These are phyloP conservation scores for Macrocybe sp. DNA, from an alignment of 1,284 basidiomycete species.

Conservation along the genomic window DNA sequence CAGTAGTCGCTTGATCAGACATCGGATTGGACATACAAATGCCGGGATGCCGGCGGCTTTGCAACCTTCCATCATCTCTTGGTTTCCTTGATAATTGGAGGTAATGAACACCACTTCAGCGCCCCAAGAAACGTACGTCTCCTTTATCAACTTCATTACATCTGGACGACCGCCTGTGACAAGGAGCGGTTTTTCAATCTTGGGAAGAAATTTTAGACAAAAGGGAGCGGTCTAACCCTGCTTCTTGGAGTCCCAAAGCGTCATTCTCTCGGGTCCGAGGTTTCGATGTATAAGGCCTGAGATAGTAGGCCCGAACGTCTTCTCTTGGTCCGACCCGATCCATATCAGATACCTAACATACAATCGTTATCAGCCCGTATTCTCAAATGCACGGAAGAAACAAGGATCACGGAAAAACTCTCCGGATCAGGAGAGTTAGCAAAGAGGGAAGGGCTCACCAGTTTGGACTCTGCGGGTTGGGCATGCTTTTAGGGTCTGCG, in stretches of 20 bases:
- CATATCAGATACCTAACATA: conserved; percentile 55
- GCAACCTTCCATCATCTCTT: conserved; percentile 66
- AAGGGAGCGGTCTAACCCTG: conserved; percentile 34
- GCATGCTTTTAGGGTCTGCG: conserved; percentile 2
- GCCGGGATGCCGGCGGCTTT: conserved; percentile 58
- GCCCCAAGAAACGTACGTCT: conserved; percentile 35
- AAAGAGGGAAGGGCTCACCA: conserved; percentile 37
- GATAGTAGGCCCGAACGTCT: conserved; percentile 78
- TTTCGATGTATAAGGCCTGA: conserved; percentile 58
- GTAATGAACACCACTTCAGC: conserved; percentile 66
- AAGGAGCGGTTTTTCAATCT: conserved; percentile 3
- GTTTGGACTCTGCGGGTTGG: conserved; percentile 43
- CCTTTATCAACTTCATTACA: conserved; percentile 41
- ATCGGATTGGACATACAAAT: conserved; percentile 33
- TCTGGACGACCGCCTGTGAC: conserved; percentile 39
- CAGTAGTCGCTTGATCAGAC: neutral
- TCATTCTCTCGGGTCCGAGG: conserved; percentile 49
- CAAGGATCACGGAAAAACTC: conserved; percentile 10
- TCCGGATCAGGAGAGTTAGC: conserved; percentile 12
- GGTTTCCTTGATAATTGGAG: conserved; percentile 56
- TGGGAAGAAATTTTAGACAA: neutral
- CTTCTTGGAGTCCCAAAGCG: conserved; percentile 60
- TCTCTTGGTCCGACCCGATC: conserved; percentile 75
- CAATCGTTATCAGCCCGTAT: neutral
- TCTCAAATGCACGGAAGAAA: conserved; percentile 2